Evolutionary conservation across 768 basidiomycete species (phyloP), one percentile per base, ranked within the genome.

Genomic region (Naganishia friedmannii): DNA sequence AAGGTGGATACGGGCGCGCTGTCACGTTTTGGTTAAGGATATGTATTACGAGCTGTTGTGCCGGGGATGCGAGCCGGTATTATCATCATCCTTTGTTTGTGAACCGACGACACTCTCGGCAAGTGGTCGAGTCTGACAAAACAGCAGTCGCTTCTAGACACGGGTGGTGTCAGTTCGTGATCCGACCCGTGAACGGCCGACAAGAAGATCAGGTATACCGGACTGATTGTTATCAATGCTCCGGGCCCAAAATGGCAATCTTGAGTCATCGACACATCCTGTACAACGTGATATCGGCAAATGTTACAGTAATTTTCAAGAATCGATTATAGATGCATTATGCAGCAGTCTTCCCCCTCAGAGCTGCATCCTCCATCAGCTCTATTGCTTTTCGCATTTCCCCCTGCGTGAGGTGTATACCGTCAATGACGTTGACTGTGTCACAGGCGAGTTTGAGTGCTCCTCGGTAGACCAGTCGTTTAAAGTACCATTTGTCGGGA

Each of bases 391-490:
- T 96, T 72, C 83, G 83, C 83, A 89, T 86, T 85, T 97, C 93
- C 85, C 90, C 91, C 77, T 85, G 86, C 80, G 86, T 86, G 76
- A 95, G 87, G 71, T 85, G 85, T 77, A 98, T 87, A 67, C 95
- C 95, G 82, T 99, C 95, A 77, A 99, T 82, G 84, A 88, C 82
- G 76, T 85, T 83, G 74, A 97, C 82, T 39, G 84, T 80, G 32
- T 83, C 78, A 77, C 90, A 92, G 37, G 86, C 87, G 29, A 87
- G 83, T 90, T 94, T 92, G 56, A 95, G 84, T 68, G 93, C 83
- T 48, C 93, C 93, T 54, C 95, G 88, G 82, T 97, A 98, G 54
- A 88, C 90, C 37, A 94, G 84, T 48, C 95, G 87, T 28, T 90
- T 90, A 57, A 90, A 86, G 79, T 97, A 97, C 79, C 86, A 86